Percentiles rank a stretch among this genome's conserved stretches.
Evolutionary conservation across 371 early-diverging fungal species (phyloP).

Genomic region (Syncephalastrum racemosum): DNA sequence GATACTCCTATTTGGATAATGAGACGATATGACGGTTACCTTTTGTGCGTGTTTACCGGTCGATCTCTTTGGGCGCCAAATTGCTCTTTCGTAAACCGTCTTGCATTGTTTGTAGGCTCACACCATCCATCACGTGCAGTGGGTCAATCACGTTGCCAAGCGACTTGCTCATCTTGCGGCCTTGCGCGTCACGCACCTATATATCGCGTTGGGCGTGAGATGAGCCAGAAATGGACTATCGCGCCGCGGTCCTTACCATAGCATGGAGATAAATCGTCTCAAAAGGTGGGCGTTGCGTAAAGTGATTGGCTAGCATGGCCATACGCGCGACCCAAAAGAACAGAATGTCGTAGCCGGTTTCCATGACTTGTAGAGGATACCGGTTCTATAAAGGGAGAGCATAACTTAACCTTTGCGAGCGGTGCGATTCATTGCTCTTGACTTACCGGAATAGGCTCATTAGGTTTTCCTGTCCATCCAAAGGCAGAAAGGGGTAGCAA

Average conservation of each 20-base stretch:
- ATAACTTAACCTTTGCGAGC: background rate
- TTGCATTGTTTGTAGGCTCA: constrained; percentile 67
- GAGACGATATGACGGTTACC: background rate
- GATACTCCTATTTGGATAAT: constrained; percentile 43
- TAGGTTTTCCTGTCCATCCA: constrained; percentile 56
- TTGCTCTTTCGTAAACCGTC: constrained; percentile 73
- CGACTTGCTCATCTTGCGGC: constrained; percentile 98
- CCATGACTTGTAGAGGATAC: constrained; percentile 91
- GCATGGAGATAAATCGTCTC: constrained; percentile 78
- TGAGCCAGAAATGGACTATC: constrained; percentile 5
- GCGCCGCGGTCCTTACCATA: constrained; percentile 54
- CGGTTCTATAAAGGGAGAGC: constrained; percentile 26
- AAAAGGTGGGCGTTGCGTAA: constrained; percentile 88
- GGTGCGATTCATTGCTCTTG: background rate
- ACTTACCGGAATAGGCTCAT: constrained; percentile 37
- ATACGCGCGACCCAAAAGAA: constrained; percentile 99
- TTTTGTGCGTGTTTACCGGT: constrained; percentile 35
- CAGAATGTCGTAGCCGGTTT: constrained; percentile 99
- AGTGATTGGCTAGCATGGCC: constrained; percentile 96
- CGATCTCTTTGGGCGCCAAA: constrained; percentile 81
- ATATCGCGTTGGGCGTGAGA: constrained; percentile 7
- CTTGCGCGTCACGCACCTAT: constrained; percentile 92
- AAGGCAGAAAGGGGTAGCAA: constrained; percentile 94
- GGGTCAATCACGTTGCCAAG: constrained; percentile 99
- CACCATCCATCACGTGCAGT: constrained; percentile 92